These are phyloP conservation scores for Nakataea oryzae DNA, from an alignment of 2,329 filamentous ascomycete genomes.

Conservation along the genomic window DNA sequence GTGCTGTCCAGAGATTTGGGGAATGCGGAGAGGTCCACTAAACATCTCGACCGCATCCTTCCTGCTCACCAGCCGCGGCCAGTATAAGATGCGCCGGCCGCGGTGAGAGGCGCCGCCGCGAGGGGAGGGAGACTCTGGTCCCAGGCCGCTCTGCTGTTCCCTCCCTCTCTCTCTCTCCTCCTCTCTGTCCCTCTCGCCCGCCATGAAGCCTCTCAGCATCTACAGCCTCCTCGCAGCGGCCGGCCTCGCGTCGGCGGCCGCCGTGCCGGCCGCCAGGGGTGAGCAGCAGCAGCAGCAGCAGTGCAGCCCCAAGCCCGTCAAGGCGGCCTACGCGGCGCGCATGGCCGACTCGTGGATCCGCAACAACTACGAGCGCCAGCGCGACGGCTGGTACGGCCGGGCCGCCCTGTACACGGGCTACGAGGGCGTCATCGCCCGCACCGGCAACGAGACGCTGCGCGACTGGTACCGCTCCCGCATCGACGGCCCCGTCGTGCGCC, in stretches of 20 bases:
- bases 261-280: neutral
- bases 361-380: neutral
- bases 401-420: slow-evolving; percentile 1
- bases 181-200: neutral
- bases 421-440: slow-evolving; percentile 1
- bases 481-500: neutral
- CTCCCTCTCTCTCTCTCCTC: neutral
- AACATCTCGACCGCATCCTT: neutral
- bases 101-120: too few species aligned
- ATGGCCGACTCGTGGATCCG: slow-evolving; percentile 2
- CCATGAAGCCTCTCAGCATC: neutral
- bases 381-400: neutral
- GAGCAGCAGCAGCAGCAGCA: too few species aligned
- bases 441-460: neutral
- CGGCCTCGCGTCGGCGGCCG: neutral
- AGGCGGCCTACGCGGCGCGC: neutral
- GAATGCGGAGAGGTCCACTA: neutral
- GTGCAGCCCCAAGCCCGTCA: neutral
- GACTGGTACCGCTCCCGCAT: slow-evolving; percentile 1
- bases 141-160: neutral
- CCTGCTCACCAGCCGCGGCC: neutral
- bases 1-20: too few species aligned
- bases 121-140: neutral
- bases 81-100: neutral
- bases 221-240: neutral